phyloP scores from a whole-genome alignment of 2,329 filamentous ascomycete genomes.

The Pleurostoma richardsiae region DNA sequence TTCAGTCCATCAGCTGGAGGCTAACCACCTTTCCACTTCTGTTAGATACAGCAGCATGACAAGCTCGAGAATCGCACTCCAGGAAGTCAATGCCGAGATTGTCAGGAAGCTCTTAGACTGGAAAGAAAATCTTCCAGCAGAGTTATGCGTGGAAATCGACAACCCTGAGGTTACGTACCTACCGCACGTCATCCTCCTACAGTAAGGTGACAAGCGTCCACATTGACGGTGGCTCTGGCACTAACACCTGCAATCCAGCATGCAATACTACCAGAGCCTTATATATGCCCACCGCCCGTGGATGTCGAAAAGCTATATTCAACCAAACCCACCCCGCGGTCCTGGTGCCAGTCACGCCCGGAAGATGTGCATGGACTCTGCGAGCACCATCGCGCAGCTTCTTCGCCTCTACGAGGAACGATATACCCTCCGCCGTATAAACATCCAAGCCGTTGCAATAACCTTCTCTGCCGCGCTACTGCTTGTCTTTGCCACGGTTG shows the following conservation, averaged over 20 bases:
- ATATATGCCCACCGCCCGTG: conserved; percentile 36
- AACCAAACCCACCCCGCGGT: conserved; percentile 32
- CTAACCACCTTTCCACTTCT: not conserved
- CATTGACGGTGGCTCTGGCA: not conserved
- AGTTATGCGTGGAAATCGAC: conserved; percentile 7
- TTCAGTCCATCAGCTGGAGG: not conserved
- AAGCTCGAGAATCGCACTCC: not conserved
- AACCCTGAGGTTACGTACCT: conserved; percentile 11
- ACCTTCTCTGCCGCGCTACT: conserved; percentile 10
- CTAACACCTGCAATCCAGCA: conserved; percentile 16
- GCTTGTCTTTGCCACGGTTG: conserved; percentile 9
- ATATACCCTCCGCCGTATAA: conserved; percentile 9
- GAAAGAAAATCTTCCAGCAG: conserved; percentile 8
- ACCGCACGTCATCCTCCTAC: conserved; percentile 31
- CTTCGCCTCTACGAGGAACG: conserved; percentile 7
- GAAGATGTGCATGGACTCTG: conserved; percentile 33
- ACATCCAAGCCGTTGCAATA: conserved; percentile 11
- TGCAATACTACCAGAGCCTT: conserved; percentile 36
- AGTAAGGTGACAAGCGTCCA: conserved; percentile 16
- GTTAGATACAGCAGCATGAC: conserved; percentile 1
- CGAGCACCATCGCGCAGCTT: conserved; percentile 25
- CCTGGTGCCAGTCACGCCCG: conserved; percentile 34
- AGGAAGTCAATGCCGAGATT: not conserved
- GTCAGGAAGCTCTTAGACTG: not conserved
- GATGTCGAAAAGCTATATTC: conserved; percentile 32